These are phyloP conservation scores for Hanseniaspora clermontiae DNA, from an alignment of 805 yeast genomes.

Conservation along the genomic window DNA sequence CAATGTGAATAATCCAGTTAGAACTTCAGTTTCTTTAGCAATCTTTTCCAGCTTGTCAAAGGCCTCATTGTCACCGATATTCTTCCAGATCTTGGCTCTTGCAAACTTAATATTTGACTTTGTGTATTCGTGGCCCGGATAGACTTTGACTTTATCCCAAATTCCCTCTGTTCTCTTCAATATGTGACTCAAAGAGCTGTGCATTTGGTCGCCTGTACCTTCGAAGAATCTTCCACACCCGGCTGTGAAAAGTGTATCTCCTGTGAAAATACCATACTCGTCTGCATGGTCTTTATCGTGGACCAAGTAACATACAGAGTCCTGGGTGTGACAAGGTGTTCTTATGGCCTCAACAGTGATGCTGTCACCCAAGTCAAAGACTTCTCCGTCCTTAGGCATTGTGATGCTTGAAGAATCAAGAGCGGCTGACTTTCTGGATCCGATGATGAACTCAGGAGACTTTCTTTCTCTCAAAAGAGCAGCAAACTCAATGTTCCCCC, in stretches of 20 bases:
- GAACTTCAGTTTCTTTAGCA: slow-evolving; percentile 44
- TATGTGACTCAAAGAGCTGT: slow-evolving; percentile 44
- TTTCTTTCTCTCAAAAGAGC: slow-evolving; percentile 29
- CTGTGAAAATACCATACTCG: slow-evolving; percentile 75
- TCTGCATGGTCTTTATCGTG: slow-evolving; percentile 38
- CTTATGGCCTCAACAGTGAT: slow-evolving; percentile 67
- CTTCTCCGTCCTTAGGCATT: slow-evolving; percentile 48
- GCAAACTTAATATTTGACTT: slow-evolving; percentile 69
- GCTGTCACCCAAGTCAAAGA: slow-evolving; percentile 48
- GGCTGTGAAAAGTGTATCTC: slow-evolving; percentile 85
- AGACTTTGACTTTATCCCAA: slow-evolving; percentile 54
- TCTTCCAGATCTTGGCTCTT: slow-evolving; percentile 42
- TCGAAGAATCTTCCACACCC: slow-evolving; percentile 98
- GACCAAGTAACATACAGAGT: slow-evolving; percentile 82
- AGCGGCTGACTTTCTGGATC: slow-evolving; percentile 40
- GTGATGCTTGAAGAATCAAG: slow-evolving; percentile 34
- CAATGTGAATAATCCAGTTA: slow-evolving; percentile 80
- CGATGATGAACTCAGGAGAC: slow-evolving; percentile 59
- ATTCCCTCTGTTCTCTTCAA: slow-evolving; percentile 30
- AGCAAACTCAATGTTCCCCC: slow-evolving; percentile 46
- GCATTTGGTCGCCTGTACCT: slow-evolving; percentile 77
- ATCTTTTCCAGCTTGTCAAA: slow-evolving; percentile 43
- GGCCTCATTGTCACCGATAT: slow-evolving; percentile 31
- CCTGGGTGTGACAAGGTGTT: slow-evolving; percentile 97
- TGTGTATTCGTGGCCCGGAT: slow-evolving; percentile 96